A percentile compares a stretch with the other conserved stretches of the same genome.
Evolutionary conservation across 2,329 filamentous ascomycete species (phyloP).

Genomic region (Calonectria pauciramosa): DNA sequence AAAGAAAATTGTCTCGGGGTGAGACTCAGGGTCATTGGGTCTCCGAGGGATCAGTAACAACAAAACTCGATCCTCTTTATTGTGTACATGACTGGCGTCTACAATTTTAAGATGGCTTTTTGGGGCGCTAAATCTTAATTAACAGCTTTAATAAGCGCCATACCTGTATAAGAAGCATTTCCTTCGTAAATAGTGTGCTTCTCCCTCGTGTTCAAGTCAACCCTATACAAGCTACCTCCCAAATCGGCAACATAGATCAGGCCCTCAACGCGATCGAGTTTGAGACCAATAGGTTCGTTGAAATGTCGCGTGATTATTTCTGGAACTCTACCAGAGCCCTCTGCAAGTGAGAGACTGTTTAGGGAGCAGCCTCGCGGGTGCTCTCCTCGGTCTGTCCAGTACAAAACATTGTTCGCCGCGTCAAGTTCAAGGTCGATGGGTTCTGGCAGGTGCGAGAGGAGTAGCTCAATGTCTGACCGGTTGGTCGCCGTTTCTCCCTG

Average conservation of each 20-base stretch:
- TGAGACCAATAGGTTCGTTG: not conserved
- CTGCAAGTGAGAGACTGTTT: not conserved
- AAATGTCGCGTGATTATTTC: not conserved
- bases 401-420: not conserved
- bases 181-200: not conserved
- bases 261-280: not conserved
- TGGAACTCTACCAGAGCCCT: not conserved
- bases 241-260: not conserved
- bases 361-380: not conserved
- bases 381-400: not conserved
- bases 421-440: not conserved
- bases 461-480: not conserved
- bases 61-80: too few relatives aligned
- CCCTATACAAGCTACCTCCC: not conserved
- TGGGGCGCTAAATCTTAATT: not conserved
- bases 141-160: not conserved
- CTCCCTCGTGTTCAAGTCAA: not conserved
- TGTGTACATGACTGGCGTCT: not conserved
- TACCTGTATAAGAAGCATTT: not conserved
- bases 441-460: not conserved
- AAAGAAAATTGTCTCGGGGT: too few relatives aligned
- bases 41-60: too few relatives aligned
- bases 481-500: not conserved
- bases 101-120: not conserved
- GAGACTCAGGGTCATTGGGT: too few relatives aligned